Percentiles rank a stretch among this genome's conserved stretches.
Conservation (phyloP, 2,329 filamentous ascomycete species). For the Dothiorella sarmentorum region DNA sequence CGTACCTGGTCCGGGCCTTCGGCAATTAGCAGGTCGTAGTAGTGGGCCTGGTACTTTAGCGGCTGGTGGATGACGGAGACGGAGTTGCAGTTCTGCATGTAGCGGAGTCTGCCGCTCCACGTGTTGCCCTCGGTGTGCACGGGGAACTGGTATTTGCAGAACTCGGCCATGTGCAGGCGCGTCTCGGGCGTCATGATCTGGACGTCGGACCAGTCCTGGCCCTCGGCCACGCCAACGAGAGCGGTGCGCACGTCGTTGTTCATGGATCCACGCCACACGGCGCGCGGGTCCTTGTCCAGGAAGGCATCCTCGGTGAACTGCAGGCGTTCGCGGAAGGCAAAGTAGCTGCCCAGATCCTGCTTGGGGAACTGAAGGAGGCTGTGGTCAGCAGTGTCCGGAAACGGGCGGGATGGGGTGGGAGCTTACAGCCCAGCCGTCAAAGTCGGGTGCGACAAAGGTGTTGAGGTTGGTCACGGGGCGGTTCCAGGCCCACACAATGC, state of each 20-base stretch:
- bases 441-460: conserved; percentile 21
- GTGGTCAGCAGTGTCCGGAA: neutral
- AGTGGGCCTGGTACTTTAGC: conserved; percentile 48
- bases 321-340: conserved; percentile 18
- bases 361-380: neutral
- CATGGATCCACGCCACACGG: conserved; percentile 34
- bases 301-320: conserved; percentile 21
- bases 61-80: conserved; percentile 48
- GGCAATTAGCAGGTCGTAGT: conserved; percentile 45
- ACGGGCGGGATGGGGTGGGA: neutral
- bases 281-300: conserved; percentile 26
- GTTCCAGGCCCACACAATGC: conserved; percentile 20
- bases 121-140: conserved; percentile 27
- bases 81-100: conserved; percentile 36
- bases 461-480: conserved; percentile 5
- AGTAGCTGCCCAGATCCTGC: conserved; percentile 20
- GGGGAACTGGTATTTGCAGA: conserved; percentile 23
- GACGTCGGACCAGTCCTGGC: conserved; percentile 30
- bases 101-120: conserved; percentile 34
- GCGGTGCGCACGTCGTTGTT: conserved; percentile 26
- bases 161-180: conserved; percentile 25
- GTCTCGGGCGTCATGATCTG: conserved; percentile 22
- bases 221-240: conserved; percentile 25
- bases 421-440: conserved; percentile 22
- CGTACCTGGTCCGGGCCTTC: conserved; percentile 34